Percentiles rank a stretch among this genome's conserved stretches.
phyloP scores from a whole-genome alignment of 2,329 filamentous ascomycete species.

The Basipetospora chlamydospora region DNA sequence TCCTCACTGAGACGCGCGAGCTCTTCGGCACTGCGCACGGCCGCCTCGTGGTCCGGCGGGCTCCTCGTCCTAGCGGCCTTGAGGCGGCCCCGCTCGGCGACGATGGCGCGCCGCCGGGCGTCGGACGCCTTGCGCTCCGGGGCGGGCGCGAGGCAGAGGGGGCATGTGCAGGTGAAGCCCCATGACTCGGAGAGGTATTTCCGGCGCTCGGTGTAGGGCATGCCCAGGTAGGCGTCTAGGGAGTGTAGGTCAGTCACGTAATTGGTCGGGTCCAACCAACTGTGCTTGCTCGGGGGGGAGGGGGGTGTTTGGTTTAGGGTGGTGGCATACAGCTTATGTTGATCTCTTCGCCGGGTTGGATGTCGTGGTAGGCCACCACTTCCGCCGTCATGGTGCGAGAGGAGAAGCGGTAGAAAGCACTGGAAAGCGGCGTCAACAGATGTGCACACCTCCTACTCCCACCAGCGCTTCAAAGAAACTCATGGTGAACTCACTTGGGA shows the following conservation, averaged over 20 bases:
- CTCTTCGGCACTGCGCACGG: conserved; percentile 10
- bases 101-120: conserved; percentile 11
- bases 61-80: conserved; percentile 6
- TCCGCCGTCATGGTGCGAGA: conserved; percentile 16
- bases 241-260: conserved; percentile 4
- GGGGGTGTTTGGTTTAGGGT: neutral
- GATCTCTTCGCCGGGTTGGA: conserved; percentile 19
- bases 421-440: conserved; percentile 7
- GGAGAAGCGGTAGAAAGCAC: conserved; percentile 19
- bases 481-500: conserved; percentile 20
- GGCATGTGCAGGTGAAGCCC: conserved; percentile 15
- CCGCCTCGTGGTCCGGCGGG: conserved; percentile 5
- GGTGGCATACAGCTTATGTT: conserved; percentile 19
- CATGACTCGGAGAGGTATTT: conserved; percentile 11
- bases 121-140: conserved; percentile 11
- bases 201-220: conserved; percentile 12
- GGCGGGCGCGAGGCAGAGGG: conserved; percentile 11
- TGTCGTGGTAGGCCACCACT: conserved; percentile 19
- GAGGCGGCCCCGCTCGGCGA: conserved; percentile 11
- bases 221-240: conserved; percentile 14
- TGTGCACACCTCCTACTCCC: neutral
- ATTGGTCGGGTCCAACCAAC: no score
- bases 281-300: neutral
- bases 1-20: conserved; percentile 9
- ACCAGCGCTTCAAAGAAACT: no score